Conservation (phyloP, 2,329 filamentous ascomycete genomes). For the Colletotrichum godetiae region DNA sequence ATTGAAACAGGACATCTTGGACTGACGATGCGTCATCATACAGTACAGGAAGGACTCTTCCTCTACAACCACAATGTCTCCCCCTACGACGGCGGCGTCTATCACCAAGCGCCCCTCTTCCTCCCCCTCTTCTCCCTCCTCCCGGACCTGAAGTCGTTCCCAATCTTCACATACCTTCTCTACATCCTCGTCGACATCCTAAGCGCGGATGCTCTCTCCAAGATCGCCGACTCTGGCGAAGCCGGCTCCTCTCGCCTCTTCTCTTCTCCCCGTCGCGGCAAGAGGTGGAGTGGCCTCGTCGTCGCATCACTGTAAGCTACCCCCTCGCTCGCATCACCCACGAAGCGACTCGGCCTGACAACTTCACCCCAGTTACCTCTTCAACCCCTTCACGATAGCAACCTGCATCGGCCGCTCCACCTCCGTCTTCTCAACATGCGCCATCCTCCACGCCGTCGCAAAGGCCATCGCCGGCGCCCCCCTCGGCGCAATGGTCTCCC, state of each 20-base stretch:
- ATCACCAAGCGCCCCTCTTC: slow-evolving; percentile 85
- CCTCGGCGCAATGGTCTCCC: slow-evolving; percentile 82
- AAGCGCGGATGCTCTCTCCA: slow-evolving; percentile 81
- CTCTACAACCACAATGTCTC: slow-evolving; percentile 97
- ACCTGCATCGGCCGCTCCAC: slow-evolving; percentile 93
- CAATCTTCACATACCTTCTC: slow-evolving; percentile 81
- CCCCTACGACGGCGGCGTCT: slow-evolving; percentile 93
- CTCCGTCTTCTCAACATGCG: slow-evolving; percentile 87
- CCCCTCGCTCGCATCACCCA: neutral
- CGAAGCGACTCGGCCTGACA: slow-evolving; percentile 84
- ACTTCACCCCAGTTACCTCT: slow-evolving; percentile 75
- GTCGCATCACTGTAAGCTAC: slow-evolving; percentile 80
- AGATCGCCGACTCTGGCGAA: slow-evolving; percentile 85
- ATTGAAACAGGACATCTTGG: neutral
- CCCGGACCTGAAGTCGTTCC: slow-evolving; percentile 73
- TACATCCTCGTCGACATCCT: slow-evolving; percentile 86
- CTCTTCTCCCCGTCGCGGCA: slow-evolving; percentile 80
- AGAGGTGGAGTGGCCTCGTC: slow-evolving; percentile 78
- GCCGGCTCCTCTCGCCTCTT: slow-evolving; percentile 80
- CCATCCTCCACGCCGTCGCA: slow-evolving; percentile 84
- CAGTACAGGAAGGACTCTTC: slow-evolving; percentile 96
- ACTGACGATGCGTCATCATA: neutral
- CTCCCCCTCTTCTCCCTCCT: slow-evolving; percentile 92
- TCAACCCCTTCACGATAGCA: slow-evolving; percentile 93
- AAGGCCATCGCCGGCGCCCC: slow-evolving; percentile 81